Base-by-base conservation (phyloP, 805 yeast species). In the Sungouiella thailandica region DNA sequence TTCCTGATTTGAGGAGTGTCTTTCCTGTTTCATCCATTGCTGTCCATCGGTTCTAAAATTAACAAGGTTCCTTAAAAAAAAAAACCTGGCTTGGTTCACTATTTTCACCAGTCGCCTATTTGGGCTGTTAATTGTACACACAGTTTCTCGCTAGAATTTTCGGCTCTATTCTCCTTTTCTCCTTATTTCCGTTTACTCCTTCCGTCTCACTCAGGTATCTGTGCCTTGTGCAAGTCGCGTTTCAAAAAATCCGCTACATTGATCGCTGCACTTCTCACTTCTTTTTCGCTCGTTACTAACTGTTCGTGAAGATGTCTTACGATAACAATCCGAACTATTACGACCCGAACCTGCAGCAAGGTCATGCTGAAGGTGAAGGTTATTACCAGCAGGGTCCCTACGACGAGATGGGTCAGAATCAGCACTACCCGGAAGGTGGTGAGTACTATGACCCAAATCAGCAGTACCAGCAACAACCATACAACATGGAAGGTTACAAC, bases 381-480 rank as follows among this genome's bases (percentile, higher is more conserved):
- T 62, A 61, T 37, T 55, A 55, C 37, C 69, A 65, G 41, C 66
- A 60, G 51, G 60, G 63, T 34, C 68, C 68, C n/a, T 52, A 65
- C 31, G 57, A 63, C 34, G 59, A 62, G 20, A 48, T 46, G 37
- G 58, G 60, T 34, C 54, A 45, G 27, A 40, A 25, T 16, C 58
- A 60, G 43, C 57, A 65, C 39, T 56, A 53, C 37, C 58, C 59
- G 43, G 55, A 46, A 47, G 59, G 49, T 31, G 32, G 74, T 34
- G 83, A 76, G 41, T 77, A 76, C 48, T 74, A 74, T 45, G 72
- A 69, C 47, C 68, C 65, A 19, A 62, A 61, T 43, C 53, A 53
- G 38, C 70, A 62, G 37, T 64, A 65, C 42, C 78, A 70, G 44
- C 74, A 71, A 46, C 73, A 71, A 39, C 80, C 68, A 16, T 65